phyloP scores from a whole-genome alignment of 1,284 basidiomycete genomes.

The Acaromyces ingoldii region DNA sequence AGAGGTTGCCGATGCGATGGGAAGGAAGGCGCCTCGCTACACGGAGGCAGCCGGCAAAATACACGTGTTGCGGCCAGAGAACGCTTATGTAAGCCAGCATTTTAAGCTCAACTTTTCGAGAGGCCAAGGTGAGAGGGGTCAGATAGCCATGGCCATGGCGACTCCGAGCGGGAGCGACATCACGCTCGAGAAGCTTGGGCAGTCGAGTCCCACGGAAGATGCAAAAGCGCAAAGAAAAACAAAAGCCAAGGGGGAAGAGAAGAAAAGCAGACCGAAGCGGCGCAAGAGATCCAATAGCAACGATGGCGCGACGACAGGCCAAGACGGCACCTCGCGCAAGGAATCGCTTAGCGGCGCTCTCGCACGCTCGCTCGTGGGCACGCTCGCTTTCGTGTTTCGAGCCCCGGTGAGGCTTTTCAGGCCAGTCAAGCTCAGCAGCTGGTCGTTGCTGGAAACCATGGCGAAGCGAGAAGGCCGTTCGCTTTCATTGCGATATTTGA shows the following conservation, averaged over 20 bases:
- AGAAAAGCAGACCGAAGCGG: not conserved
- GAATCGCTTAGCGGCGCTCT: conserved; percentile 42
- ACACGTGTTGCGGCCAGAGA: too few species aligned
- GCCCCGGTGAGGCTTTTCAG: conserved; percentile 51
- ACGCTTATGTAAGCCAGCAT: too few species aligned
- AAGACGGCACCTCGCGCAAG: conserved; percentile 6
- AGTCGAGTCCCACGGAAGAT: not conserved
- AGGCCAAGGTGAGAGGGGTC: not conserved
- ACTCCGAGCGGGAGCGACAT: not conserved
- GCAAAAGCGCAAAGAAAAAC: not conserved
- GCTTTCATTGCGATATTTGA: conserved; percentile 46
- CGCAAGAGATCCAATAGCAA: not conserved
- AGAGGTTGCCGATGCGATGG: not conserved
- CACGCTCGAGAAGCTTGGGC: not conserved
- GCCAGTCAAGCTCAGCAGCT: conserved; percentile 49
- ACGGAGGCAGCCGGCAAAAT: too few species aligned
- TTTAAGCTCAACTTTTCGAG: not conserved
- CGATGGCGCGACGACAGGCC: too few species aligned
- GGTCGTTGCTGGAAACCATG: conserved; percentile 51
- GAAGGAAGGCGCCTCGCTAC: too few species aligned
- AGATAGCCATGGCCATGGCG: too few species aligned
- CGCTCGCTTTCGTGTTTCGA: conserved; percentile 52
- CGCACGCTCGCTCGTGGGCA: conserved; percentile 45
- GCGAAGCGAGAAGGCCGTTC: conserved; percentile 49
- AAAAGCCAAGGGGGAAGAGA: not conserved